A percentile compares a stretch with the other conserved stretches of the same genome.
These are phyloP conservation scores for Blastobotrys persicus DNA, from an alignment of 1,139 yeast genomes.

Conservation along the genomic window DNA sequence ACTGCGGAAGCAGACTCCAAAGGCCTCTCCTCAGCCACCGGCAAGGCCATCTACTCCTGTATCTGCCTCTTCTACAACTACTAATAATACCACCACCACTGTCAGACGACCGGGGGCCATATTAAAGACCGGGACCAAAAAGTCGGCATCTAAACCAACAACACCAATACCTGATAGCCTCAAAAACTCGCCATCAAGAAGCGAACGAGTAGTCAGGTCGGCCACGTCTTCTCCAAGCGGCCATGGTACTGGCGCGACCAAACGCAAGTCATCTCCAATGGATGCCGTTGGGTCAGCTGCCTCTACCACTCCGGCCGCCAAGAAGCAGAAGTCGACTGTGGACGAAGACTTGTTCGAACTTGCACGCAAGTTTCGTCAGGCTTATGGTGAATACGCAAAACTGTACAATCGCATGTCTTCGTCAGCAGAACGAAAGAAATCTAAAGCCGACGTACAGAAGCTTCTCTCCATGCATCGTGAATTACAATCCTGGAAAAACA, in stretches of 20 bases:
- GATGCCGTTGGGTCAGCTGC: conserved; percentile 14
- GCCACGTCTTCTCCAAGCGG: conserved; percentile 10
- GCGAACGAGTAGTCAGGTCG: conserved; percentile 22
- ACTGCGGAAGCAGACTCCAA: conserved; percentile 12
- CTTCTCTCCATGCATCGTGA: conserved; percentile 40
- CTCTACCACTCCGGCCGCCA: conserved; percentile 9
- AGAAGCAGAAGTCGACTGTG: conserved; percentile 16
- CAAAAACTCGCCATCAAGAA: not conserved
- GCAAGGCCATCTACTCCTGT: conserved; percentile 16
- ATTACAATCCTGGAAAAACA: conserved; percentile 39
- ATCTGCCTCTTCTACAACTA: conserved; percentile 13
- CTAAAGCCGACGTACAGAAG: conserved; percentile 32
- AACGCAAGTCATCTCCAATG: conserved; percentile 18
- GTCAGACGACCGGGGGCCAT: conserved; percentile 23
- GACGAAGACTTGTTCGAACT: conserved; percentile 36
- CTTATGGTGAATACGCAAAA: conserved; percentile 38
- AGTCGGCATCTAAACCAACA: conserved; percentile 5
- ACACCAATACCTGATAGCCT: not conserved
- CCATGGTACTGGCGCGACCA: conserved; percentile 15
- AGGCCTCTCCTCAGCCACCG: conserved; percentile 7
- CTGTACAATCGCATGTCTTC: conserved; percentile 29
- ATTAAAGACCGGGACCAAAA: conserved; percentile 19
- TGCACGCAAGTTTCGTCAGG: conserved; percentile 38
- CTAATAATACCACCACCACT: conserved; percentile 10
- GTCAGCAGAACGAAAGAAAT: conserved; percentile 17